Percentiles rank a stretch among this genome's conserved stretches.
Evolutionary conservation across 2,329 filamentous ascomycete genomes (phyloP).

Genomic region (Dactylellina haptotyla): DNA sequence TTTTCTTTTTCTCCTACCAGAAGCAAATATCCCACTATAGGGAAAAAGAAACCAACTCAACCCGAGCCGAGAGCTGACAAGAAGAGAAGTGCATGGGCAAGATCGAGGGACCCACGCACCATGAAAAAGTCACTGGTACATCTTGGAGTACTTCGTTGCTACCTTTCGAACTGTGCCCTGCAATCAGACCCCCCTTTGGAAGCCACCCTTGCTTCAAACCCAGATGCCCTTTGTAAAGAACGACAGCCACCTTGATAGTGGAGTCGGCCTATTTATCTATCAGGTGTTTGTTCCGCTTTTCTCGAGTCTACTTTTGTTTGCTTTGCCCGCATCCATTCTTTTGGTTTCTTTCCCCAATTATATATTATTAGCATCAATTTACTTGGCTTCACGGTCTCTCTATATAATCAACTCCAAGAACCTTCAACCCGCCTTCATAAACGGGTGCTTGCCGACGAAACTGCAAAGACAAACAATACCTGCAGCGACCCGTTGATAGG

Average conservation of each 20-base stretch:
- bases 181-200: slow-evolving; percentile 9
- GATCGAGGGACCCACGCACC: slow-evolving; percentile 19
- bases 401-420: background rate
- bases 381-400: background rate
- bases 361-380: slow-evolving; percentile 24
- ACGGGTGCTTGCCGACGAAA: slow-evolving; percentile 36
- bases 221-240: slow-evolving; percentile 23
- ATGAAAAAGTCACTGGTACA: slow-evolving; percentile 23
- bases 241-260: slow-evolving; percentile 23
- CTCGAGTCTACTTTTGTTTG: slow-evolving; percentile 6
- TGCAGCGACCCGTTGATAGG: slow-evolving; percentile 24
- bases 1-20: slow-evolving; percentile 5
- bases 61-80: slow-evolving; percentile 19
- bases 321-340: background rate
- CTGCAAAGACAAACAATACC: slow-evolving; percentile 19
- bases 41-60: slow-evolving; percentile 1
- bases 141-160: slow-evolving; percentile 22
- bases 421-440: slow-evolving; percentile 12
- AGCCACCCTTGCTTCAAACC: slow-evolving; percentile 37
- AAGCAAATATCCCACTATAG: background rate
- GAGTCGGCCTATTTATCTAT: slow-evolving; percentile 25
- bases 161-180: background rate
- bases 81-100: slow-evolving; percentile 1
- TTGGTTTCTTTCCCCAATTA: slow-evolving; percentile 28
- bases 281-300: slow-evolving; percentile 18